phyloP scores from a whole-genome alignment of 2,329 filamentous ascomycete species.

The Cadophora gregata region DNA sequence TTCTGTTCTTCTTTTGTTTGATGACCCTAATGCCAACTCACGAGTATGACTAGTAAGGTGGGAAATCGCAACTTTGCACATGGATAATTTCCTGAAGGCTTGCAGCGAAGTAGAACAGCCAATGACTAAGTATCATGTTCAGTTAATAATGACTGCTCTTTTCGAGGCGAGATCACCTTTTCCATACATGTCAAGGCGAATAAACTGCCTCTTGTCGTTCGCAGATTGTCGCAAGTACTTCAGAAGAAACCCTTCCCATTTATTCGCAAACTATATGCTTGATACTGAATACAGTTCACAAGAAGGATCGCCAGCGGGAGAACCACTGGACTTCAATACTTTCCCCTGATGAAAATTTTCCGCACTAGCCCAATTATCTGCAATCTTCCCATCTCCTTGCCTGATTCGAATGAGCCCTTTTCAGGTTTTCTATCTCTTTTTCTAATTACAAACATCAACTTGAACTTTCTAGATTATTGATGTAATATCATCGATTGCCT shows the following conservation, averaged over 20 bases:
- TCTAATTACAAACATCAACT: not conserved
- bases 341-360: not conserved
- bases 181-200: not conserved
- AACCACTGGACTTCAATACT: not conserved
- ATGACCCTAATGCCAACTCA: not conserved
- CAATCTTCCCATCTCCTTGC: too few relatives aligned
- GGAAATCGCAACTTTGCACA: not conserved
- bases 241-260: not conserved
- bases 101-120: not conserved
- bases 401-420: too few relatives aligned
- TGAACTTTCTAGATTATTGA: not conserved
- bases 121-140: not conserved
- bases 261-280: not conserved
- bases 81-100: not conserved
- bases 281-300: not conserved
- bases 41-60: not conserved
- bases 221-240: not conserved
- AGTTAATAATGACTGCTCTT: not conserved
- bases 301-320: not conserved
- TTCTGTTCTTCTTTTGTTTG: not conserved
- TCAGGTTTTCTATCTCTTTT: too few relatives aligned
- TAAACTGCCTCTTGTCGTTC: not conserved
- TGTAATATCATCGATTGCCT: not conserved
- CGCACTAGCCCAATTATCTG: too few relatives aligned
- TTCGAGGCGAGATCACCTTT: not conserved